Percentiles rank a stretch among this genome's conserved stretches.
Conservation (phyloP, 2,329 filamentous ascomycete species). For the Teratosphaeria destructans region DNA sequence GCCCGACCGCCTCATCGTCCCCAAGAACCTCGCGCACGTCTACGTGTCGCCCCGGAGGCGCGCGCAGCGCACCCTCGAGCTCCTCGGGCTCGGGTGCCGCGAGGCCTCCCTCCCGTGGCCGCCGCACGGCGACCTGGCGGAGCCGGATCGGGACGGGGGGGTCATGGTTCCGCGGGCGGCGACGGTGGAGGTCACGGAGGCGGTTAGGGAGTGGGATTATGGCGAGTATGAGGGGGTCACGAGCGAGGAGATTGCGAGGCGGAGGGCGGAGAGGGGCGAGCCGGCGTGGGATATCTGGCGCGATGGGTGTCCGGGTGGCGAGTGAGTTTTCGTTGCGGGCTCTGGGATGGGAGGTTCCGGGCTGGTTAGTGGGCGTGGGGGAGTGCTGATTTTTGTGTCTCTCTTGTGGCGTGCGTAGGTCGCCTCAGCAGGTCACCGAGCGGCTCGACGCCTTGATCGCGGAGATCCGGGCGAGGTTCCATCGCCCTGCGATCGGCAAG, state of each 20-base stretch:
- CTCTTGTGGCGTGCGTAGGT: conserved; percentile 32
- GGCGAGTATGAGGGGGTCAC: conserved; percentile 52
- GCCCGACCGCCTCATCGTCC: conserved; percentile 72
- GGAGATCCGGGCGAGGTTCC: conserved; percentile 52
- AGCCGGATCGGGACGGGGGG: conserved; percentile 14
- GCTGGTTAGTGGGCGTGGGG: background rate
- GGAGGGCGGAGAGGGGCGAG: conserved; percentile 36
- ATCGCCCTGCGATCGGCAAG: conserved; percentile 43
- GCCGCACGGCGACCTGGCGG: conserved; percentile 15
- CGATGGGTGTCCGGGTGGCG: conserved; percentile 72
- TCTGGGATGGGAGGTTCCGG: too few species aligned
- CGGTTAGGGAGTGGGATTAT: conserved; percentile 52
- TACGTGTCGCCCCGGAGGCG: conserved; percentile 81
- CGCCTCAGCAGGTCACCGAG: conserved; percentile 59
- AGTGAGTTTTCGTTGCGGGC: conserved; percentile 26
- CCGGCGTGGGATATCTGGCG: conserved; percentile 77
- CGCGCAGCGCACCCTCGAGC: conserved; percentile 80
- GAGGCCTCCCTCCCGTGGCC: conserved; percentile 53
- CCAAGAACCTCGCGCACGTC: conserved; percentile 72
- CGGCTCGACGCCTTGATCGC: conserved; percentile 66
- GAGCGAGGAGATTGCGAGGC: conserved; percentile 39
- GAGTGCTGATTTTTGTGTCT: background rate
- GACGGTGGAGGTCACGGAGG: conserved; percentile 40
- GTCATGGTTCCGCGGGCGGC: conserved; percentile 28
- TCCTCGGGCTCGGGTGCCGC: conserved; percentile 64